Conservation (phyloP, 306 rosid genomes). For the Glycine tomentella region DNA sequence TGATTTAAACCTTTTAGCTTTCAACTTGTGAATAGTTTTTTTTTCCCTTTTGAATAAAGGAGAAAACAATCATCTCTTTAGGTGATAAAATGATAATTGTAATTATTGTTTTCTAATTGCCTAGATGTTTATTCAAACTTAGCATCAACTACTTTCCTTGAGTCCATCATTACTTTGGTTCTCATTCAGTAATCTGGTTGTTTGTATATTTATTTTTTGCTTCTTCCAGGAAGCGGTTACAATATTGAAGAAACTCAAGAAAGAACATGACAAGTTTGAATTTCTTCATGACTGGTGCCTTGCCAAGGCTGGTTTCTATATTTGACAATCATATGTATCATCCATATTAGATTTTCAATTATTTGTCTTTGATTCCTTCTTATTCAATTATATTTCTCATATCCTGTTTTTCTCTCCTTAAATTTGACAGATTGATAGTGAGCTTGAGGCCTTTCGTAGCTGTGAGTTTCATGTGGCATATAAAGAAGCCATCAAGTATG, state of each 20-base stretch:
- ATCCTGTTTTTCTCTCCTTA: not conserved
- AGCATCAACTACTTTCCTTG: slow-evolving; percentile 20
- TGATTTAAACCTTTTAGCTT: slow-evolving; percentile 39
- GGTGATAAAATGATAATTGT: slow-evolving; percentile 4
- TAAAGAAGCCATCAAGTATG: slow-evolving; percentile 94
- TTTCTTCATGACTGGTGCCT: slow-evolving; percentile 93
- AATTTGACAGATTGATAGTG: slow-evolving; percentile 74
- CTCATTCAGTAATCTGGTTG: slow-evolving; percentile 36
- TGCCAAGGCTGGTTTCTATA: slow-evolving; percentile 75
- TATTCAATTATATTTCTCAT: slow-evolving; percentile 28
- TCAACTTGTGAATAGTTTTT: not conserved
- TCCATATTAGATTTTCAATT: slow-evolving; percentile 6
- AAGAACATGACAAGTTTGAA: slow-evolving; percentile 77
- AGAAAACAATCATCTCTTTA: not conserved
- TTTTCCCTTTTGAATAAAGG: not conserved
- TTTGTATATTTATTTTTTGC: slow-evolving; percentile 38
- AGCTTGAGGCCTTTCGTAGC: slow-evolving; percentile 91
- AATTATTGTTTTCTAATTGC: not conserved
- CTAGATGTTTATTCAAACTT: slow-evolving; percentile 17
- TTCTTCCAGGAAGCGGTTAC: slow-evolving; percentile 76
- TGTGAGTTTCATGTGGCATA: slow-evolving; percentile 92
- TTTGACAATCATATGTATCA: slow-evolving; percentile 31
- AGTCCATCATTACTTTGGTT: slow-evolving; percentile 32
- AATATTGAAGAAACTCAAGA: slow-evolving; percentile 82
- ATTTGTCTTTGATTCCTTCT: slow-evolving; percentile 24